Evolutionary conservation across 305 asterid species (phyloP).

Genomic region (Rubia peregrina): DNA sequence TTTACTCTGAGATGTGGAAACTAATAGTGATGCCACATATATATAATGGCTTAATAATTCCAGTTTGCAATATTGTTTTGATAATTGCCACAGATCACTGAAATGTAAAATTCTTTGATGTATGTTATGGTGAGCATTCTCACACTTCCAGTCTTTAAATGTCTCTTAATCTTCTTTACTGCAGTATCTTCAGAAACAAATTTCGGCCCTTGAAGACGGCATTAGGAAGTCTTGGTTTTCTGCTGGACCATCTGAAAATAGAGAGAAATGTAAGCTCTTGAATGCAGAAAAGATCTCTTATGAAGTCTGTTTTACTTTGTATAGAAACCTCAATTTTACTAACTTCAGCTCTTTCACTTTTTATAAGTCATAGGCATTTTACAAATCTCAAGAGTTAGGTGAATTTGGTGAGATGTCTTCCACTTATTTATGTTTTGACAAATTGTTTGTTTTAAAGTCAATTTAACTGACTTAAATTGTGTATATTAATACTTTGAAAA

Average conservation of each 20-base stretch:
- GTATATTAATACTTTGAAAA: background rate
- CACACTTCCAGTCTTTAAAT: background rate
- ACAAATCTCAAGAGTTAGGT: background rate
- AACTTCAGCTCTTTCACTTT: background rate
- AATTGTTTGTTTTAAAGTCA: background rate
- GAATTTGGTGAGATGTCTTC: background rate
- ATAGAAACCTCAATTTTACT: background rate
- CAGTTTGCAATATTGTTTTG: background rate
- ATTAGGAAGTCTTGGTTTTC: slow-evolving; percentile 73
- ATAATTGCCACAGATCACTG: background rate
- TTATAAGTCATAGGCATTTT: background rate
- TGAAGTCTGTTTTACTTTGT: background rate
- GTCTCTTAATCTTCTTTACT: slow-evolving; percentile 19
- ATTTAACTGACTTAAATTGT: background rate
- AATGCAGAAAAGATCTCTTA: slow-evolving; percentile 15
- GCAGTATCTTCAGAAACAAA: slow-evolving; percentile 88
- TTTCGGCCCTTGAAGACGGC: slow-evolving; percentile 58
- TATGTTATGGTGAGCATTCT: background rate
- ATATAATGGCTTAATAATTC: background rate
- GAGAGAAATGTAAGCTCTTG: slow-evolving; percentile 48
- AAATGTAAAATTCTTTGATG: background rate
- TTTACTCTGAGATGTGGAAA: background rate
- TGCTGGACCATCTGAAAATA: slow-evolving; percentile 31
- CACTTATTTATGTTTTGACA: background rate
- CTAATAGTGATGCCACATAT: slow-evolving; percentile 1